Evolutionary conservation across 305 asterid genomes (phyloP).

Genomic region (Striga hermonthica): DNA sequence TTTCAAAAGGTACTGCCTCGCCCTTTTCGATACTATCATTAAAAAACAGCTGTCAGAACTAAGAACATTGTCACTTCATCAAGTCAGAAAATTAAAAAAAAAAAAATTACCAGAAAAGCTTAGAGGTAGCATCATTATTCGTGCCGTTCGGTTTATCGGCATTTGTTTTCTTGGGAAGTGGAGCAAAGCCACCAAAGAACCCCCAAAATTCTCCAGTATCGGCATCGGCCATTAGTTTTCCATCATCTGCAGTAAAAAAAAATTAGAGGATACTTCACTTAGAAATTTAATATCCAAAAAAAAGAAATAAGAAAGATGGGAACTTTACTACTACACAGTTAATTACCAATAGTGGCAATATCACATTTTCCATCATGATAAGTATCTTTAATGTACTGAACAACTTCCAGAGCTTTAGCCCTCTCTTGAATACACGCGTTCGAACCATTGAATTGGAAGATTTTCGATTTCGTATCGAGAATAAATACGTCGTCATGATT

Average conservation of each 20-base stretch:
- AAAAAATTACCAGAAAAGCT: conserved; percentile 64
- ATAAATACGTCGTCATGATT: conserved; percentile 92
- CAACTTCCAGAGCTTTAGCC: conserved; percentile 98
- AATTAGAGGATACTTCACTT: conserved; percentile 26
- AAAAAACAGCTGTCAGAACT: conserved; percentile 33
- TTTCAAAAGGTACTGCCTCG: conserved; percentile 64
- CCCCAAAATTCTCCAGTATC: conserved; percentile 98
- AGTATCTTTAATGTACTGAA: conserved; percentile 93
- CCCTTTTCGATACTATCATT: conserved; percentile 77
- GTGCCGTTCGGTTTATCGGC: conserved; percentile 42
- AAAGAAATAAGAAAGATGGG: no score
- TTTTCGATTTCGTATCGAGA: conserved; percentile 80
- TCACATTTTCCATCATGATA: conserved; percentile 97
- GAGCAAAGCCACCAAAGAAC: conserved; percentile 98
- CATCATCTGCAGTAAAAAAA: conserved; percentile 72
- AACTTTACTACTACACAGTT: not conserved
- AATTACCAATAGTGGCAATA: conserved; percentile 80
- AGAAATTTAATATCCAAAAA: conserved; percentile 18
- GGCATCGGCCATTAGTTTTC: conserved; percentile 95
- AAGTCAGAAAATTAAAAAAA: conserved; percentile 13
- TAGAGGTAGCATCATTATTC: conserved; percentile 37
- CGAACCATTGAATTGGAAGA: conserved; percentile 95
- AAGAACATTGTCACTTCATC: conserved; percentile 13
- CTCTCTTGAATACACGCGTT: conserved; percentile 97
- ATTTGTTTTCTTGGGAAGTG: conserved; percentile 81